These are phyloP conservation scores for Hura crepitans DNA, from an alignment of 441 rosid genomes.

Conservation along the genomic window DNA sequence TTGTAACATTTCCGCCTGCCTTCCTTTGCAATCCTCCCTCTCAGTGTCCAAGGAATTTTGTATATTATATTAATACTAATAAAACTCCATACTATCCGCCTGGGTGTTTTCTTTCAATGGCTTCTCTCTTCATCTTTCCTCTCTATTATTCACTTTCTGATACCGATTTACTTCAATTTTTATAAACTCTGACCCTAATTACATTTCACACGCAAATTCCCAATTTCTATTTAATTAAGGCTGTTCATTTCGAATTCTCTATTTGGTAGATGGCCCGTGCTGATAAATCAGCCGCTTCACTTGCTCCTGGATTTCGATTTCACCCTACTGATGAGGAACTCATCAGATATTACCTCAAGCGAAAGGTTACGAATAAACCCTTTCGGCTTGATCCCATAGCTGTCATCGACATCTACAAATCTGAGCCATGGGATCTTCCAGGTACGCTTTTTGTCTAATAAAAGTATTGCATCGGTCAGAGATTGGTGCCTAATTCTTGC, in stretches of 20 bases:
- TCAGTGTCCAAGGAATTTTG: neutral
- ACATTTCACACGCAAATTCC: neutral
- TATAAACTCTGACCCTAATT: conserved; percentile 4
- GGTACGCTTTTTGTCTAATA: conserved; percentile 32
- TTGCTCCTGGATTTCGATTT: conserved; percentile 95
- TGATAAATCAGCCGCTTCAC: conserved; percentile 40
- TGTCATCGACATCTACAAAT: conserved; percentile 73
- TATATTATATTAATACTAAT: neutral
- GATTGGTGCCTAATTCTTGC: neutral
- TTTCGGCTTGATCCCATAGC: conserved; percentile 70
- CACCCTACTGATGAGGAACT: conserved; percentile 96
- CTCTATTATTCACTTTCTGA: neutral
- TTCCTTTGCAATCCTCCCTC: neutral
- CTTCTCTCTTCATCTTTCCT: neutral
- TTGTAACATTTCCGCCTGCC: neutral
- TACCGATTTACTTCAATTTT: neutral
- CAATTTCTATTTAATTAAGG: neutral
- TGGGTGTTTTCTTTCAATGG: neutral
- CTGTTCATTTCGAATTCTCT: neutral
- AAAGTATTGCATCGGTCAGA: neutral
- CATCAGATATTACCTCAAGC: conserved; percentile 74
- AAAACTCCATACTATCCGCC: neutral
- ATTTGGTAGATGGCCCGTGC: conserved; percentile 48
- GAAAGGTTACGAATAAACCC: conserved; percentile 68
- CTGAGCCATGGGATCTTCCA: conserved; percentile 99